These are phyloP conservation scores for Choiromyces venosus DNA, from an alignment of 495 filamentous ascomycete genomes.

Conservation along the genomic window DNA sequence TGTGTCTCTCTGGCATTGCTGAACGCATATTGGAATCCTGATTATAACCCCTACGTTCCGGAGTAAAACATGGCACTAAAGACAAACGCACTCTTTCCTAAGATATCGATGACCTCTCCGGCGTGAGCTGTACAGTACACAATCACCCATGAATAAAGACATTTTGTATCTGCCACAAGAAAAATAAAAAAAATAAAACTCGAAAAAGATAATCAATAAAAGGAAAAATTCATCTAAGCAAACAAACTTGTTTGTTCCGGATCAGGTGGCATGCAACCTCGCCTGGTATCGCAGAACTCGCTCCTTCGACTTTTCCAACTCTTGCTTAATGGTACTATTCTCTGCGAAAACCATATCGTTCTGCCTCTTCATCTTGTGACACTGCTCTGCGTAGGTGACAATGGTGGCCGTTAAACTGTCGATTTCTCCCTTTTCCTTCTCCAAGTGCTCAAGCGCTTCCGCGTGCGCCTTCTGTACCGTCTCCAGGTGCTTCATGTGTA, in stretches of 20 bases:
- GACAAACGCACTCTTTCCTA: neutral
- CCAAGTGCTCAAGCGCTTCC: neutral
- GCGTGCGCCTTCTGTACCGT: neutral
- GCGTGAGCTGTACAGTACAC: neutral
- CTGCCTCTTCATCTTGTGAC: neutral
- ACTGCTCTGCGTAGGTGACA: too few species aligned
- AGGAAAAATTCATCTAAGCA: neutral
- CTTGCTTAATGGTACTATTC: neutral
- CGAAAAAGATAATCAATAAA: neutral
- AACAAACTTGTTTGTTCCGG: too few species aligned
- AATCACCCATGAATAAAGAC: neutral
- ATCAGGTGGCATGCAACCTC: too few species aligned
- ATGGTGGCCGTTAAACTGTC: neutral
- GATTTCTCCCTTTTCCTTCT: neutral
- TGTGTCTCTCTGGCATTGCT: neutral
- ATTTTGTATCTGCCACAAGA: neutral
- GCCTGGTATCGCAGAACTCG: neutral
- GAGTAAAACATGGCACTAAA: neutral
- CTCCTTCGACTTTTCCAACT: neutral
- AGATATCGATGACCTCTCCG: neutral
- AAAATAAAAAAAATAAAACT: neutral
- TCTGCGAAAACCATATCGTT: neutral
- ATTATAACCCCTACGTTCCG: neutral
- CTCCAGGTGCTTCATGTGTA: neutral
- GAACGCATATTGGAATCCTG: neutral